These are phyloP conservation scores for Yamadazyma pseudoaaseri DNA, from an alignment of 1,139 yeast species.

Conservation along the genomic window DNA sequence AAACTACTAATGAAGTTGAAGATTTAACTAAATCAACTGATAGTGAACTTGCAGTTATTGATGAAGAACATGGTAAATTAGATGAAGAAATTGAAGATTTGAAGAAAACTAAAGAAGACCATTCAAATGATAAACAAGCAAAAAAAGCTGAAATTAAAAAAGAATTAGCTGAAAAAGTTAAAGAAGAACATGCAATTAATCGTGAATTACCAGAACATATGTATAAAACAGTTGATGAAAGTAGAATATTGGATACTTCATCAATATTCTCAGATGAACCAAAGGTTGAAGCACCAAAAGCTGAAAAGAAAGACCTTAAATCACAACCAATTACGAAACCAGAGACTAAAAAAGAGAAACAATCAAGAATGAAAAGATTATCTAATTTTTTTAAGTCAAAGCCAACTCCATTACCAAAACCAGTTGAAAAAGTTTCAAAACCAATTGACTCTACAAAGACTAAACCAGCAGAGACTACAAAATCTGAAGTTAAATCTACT, in stretches of 20 bases:
- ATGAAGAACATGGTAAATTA: conserved; percentile 25
- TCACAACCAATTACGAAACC: not conserved
- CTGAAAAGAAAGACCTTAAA: conserved; percentile 7
- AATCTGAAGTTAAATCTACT: conserved; percentile 11
- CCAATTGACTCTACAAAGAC: conserved; percentile 8
- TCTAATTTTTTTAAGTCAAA: conserved; percentile 15
- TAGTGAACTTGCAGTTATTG: conserved; percentile 25
- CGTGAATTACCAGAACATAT: conserved; percentile 54
- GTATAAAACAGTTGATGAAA: conserved; percentile 40
- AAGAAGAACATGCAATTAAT: conserved; percentile 46
- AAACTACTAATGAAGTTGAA: conserved; percentile 31
- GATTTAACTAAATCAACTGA: conserved; percentile 26
- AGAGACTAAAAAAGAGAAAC: conserved; percentile 7
- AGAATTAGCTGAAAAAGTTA: conserved; percentile 34
- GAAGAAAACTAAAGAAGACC: conserved; percentile 27
- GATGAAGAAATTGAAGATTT: conserved; percentile 34
- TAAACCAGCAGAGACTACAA: conserved; percentile 5
- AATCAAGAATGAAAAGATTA: conserved; percentile 14
- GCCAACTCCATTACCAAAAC: conserved; percentile 2
- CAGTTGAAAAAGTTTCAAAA: not conserved
- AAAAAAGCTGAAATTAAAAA: conserved; percentile 35
- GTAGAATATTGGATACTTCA: conserved; percentile 39
- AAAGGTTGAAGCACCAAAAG: conserved; percentile 13
- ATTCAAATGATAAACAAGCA: conserved; percentile 26
- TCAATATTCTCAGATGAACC: conserved; percentile 36